phyloP scores from a whole-genome alignment of 106 monocot genomes.

The Dendrobium nobile region DNA sequence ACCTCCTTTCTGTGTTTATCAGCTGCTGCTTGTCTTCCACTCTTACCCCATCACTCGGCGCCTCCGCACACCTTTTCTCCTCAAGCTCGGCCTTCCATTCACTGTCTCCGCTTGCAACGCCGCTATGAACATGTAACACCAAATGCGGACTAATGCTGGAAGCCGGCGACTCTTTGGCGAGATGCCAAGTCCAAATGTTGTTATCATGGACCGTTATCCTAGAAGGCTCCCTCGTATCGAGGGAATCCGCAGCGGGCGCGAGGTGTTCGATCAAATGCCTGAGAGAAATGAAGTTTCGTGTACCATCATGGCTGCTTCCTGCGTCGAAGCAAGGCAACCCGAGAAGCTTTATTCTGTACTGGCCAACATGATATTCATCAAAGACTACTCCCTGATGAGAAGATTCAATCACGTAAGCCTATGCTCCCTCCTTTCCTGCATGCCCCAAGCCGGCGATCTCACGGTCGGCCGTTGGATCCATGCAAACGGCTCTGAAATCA shows the following conservation, averaged over 20 bases:
- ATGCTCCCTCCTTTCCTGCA: slow-evolving; percentile 53
- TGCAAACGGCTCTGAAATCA: slow-evolving; percentile 18
- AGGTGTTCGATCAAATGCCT: slow-evolving; percentile 49
- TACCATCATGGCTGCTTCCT: slow-evolving; percentile 46
- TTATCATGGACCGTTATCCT: slow-evolving; percentile 62
- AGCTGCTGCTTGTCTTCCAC: slow-evolving; percentile 30
- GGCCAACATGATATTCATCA: slow-evolving; percentile 17
- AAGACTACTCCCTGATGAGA: neutral
- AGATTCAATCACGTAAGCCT: slow-evolving; percentile 33
- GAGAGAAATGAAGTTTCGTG: slow-evolving; percentile 46
- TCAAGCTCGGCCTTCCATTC: slow-evolving; percentile 37
- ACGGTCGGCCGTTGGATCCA: slow-evolving; percentile 52
- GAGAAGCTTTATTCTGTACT: slow-evolving; percentile 41
- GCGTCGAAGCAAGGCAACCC: slow-evolving; percentile 37
- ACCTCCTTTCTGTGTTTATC: slow-evolving; percentile 40
- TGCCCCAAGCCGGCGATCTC: slow-evolving; percentile 63
- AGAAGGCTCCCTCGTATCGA: slow-evolving; percentile 29
- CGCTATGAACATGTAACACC: slow-evolving; percentile 36
- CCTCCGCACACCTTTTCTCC: slow-evolving; percentile 32
- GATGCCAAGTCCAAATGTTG: slow-evolving; percentile 24
- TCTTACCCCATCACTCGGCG: slow-evolving; percentile 19
- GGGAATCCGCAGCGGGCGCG: slow-evolving; percentile 28
- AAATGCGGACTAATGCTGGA: slow-evolving; percentile 45
- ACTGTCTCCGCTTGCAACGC: slow-evolving; percentile 26
- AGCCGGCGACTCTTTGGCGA: slow-evolving; percentile 46